Evolutionary conservation across 768 basidiomycete genomes (phyloP).

Genomic region (Phanerochaete sordida): DNA sequence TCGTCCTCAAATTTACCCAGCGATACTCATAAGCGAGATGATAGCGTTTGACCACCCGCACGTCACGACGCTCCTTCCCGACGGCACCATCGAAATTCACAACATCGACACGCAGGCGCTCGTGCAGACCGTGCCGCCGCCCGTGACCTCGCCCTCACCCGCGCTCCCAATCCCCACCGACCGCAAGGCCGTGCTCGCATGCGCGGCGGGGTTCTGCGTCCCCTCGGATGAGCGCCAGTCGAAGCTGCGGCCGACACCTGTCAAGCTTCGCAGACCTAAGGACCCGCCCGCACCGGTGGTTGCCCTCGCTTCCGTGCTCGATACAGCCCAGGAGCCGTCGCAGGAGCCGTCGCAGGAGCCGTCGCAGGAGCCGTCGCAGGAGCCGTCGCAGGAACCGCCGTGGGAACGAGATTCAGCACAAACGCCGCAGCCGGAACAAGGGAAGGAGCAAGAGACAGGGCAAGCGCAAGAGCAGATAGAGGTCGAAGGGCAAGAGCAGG

Average conservation of each 20-base stretch:
- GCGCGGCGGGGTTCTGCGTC: constrained; percentile 36
- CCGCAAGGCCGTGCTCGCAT: constrained; percentile 26
- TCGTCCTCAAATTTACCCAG: no score
- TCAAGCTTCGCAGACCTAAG: constrained; percentile 10
- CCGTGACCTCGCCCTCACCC: constrained; percentile 24
- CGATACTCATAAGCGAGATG: not conserved
- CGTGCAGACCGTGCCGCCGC: constrained; percentile 63
- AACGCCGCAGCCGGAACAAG: no score
- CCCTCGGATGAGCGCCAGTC: constrained; percentile 38
- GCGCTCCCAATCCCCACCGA: constrained; percentile 24
- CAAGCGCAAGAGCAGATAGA: no score
- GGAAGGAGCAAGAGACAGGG: no score
- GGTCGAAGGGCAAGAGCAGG: no score
- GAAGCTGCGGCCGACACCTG: constrained; percentile 33
- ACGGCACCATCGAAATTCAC: constrained; percentile 80
- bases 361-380: no score
- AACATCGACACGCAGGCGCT: constrained; percentile 70
- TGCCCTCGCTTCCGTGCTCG: no score
- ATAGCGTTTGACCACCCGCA: constrained; percentile 81
- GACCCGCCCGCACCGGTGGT: not conserved
- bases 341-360: no score
- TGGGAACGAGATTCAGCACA: no score
- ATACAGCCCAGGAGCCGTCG: no score
- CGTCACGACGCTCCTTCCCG: constrained; percentile 71
- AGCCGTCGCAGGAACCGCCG: no score